Evolutionary conservation across 768 basidiomycete genomes (phyloP).

Genomic region (Pleurotus ostreatus): DNA sequence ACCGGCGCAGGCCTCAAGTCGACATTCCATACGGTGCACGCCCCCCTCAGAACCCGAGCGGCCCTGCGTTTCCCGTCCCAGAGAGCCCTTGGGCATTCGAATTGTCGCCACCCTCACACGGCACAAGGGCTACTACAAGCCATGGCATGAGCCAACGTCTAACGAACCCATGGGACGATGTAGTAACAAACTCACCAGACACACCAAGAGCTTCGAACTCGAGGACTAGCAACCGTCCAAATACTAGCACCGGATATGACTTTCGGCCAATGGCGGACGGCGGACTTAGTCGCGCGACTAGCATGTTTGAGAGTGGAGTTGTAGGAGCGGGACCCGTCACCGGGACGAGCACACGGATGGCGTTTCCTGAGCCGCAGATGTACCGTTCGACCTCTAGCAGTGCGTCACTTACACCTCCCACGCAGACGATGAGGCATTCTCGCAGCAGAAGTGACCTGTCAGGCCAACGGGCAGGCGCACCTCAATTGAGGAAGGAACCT

Average conservation of each 20-base stretch:
- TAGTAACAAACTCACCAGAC: not conserved
- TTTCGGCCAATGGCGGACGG: not conserved
- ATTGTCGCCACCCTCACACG: not conserved
- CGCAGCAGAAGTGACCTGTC: conserved; percentile 34
- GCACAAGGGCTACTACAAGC: not conserved
- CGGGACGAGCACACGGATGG: not conserved
- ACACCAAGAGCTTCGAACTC: conserved; percentile 1
- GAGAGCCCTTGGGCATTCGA: conserved; percentile 5
- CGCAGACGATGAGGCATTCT: conserved; percentile 24
- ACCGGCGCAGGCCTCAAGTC: not conserved
- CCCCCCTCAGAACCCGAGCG: not conserved
- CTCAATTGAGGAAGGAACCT: conserved; percentile 23
- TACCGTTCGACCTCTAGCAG: conserved; percentile 1
- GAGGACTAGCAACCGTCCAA: not conserved
- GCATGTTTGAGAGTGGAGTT: conserved; percentile 5
- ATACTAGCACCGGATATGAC: not conserved
- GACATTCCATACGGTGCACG: not conserved
- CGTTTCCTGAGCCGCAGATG: conserved; percentile 2
- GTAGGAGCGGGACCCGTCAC: not conserved
- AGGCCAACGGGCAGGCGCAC: conserved; percentile 15
- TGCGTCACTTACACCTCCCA: not conserved
- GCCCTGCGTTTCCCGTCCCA: not conserved
- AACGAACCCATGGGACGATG: conserved; percentile 2
- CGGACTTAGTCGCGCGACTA: conserved; percentile 4
- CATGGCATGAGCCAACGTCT: not conserved